Evolutionary conservation across 2,329 filamentous ascomycete genomes (phyloP).

Genomic region (Fusarium buxicola): DNA sequence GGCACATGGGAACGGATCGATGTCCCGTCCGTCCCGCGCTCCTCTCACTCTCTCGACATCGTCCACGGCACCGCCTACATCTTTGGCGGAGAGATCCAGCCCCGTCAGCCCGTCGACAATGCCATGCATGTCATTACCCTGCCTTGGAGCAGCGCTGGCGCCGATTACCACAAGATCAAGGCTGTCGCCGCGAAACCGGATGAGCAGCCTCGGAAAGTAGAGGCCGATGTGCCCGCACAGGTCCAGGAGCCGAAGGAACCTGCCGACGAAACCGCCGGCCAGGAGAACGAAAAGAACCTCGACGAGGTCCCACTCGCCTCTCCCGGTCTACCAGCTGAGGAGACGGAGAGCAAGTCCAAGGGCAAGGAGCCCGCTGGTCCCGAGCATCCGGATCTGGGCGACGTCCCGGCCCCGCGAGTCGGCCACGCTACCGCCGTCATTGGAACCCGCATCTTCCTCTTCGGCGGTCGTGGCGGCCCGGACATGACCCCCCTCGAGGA

Average conservation of each 20-base stretch:
- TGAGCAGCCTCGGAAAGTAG: conserved; percentile 26
- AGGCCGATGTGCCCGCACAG: conserved; percentile 26
- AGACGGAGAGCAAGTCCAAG: conserved; percentile 51
- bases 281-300: conserved; percentile 50
- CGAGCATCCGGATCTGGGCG: conserved; percentile 47
- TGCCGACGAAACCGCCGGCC: conserved; percentile 30
- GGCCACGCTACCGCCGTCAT: conserved; percentile 79
- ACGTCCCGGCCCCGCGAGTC: conserved; percentile 74
- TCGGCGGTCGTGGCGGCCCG: conserved; percentile 79
- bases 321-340: conserved; percentile 34
- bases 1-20: conserved; percentile 72
- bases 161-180: conserved; percentile 70
- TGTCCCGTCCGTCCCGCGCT: conserved; percentile 71
- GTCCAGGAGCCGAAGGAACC: conserved; percentile 41
- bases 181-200: conserved; percentile 57
- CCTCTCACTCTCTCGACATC: conserved; percentile 78
- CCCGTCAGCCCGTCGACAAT: conserved; percentile 77
- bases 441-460: conserved; percentile 79
- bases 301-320: conserved; percentile 57
- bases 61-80: conserved; percentile 69
- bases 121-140: conserved; percentile 75
- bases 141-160: conserved; percentile 65
- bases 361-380: conserved; percentile 52
- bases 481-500: conserved; percentile 80
- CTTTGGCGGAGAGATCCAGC: conserved; percentile 80